Conservation (phyloP, 306 rosid genomes). For the Mimosa bimucronata region DNA sequence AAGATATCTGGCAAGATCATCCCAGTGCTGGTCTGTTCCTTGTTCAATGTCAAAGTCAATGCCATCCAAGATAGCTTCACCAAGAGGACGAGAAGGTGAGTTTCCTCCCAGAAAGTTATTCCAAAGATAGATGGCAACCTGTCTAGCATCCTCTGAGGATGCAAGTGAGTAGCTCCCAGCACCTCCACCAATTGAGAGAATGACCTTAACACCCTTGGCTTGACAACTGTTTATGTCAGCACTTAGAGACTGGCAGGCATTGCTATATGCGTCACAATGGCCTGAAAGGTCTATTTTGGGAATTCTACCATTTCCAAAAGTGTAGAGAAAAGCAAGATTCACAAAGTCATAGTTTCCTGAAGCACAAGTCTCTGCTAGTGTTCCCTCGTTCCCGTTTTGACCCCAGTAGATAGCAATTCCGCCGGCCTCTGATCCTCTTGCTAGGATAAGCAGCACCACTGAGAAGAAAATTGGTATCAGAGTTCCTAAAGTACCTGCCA, state of each 20-base stretch:
- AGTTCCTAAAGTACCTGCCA: slow-evolving; percentile 25
- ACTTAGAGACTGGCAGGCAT: slow-evolving; percentile 16
- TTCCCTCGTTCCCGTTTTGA: slow-evolving; percentile 40
- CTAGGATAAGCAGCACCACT: slow-evolving; percentile 18
- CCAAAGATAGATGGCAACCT: slow-evolving; percentile 62
- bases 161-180: slow-evolving; percentile 56
- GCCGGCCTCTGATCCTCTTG: slow-evolving; percentile 30
- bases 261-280: slow-evolving; percentile 33
- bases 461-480: slow-evolving; percentile 8
- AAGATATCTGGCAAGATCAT: slow-evolving; percentile 57
- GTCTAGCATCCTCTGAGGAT: slow-evolving; percentile 53
- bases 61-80: slow-evolving; percentile 60
- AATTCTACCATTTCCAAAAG: slow-evolving; percentile 24
- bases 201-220: slow-evolving; percentile 44
- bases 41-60: slow-evolving; percentile 70
- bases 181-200: slow-evolving; percentile 64
- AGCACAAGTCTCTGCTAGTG: slow-evolving; percentile 34
- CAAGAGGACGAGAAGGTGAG: slow-evolving; percentile 55
- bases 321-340: slow-evolving; percentile 32
- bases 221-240: background rate
- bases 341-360: slow-evolving; percentile 40
- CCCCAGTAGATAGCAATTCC: slow-evolving; percentile 38
- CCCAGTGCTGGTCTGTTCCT: slow-evolving; percentile 59
- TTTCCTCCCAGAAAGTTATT: slow-evolving; percentile 64
- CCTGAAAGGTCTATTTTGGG: slow-evolving; percentile 34